Evolutionary conservation across 352 stramenopile species (phyloP), one percentile per base, ranked within the genome.

Genomic region (Plasmopara halstedii): DNA sequence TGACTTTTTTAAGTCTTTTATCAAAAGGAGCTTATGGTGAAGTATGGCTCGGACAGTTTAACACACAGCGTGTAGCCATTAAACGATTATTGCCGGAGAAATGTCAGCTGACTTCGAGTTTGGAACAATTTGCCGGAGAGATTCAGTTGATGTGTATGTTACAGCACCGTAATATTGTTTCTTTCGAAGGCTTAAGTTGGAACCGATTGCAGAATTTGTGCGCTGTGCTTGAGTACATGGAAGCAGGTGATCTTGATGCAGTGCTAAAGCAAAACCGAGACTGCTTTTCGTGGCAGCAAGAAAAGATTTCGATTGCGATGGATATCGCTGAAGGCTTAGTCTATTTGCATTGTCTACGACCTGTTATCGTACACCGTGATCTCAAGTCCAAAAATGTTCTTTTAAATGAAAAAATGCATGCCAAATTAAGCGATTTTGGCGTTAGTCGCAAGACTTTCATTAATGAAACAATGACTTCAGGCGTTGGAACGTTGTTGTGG

Each of bases 311-410:
- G 18, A 88, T 95, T 37, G 75, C 83, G 15, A 88, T 93, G 57
- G 79, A 89, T 44, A 51, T 93, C 6, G 78, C 85, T 0, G 74
- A 89, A 38, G 83, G 81, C 0, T 64, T 95, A 36, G 73, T 87
- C 20, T 95, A 95, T 46, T 53, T 95, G 36, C 85, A 95, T 53
- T 73, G 67, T 27, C 46, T 81, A 45, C 67, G 70, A 2, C 77
- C 83, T 2, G 65, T 77, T 13, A 58, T 95, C 25, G 66, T 95
- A 2, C 85, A 95, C 47, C 76, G 83, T 23, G 83, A 95, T 22
- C 64, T 95, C 53, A 94, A 95, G 60, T 85, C 72, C 31, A 85
- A 88, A 53, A 94, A 94, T 33, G 71, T 94, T 32, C 64, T 94
- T 31, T 61, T 95, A 2, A 73, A 86, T 47, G 65, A 67, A 23